Percentiles rank a stretch among this genome's conserved stretches.
phyloP scores from a whole-genome alignment of 2,329 filamentous ascomycete genomes.

The Talaromyces pinophilus region DNA sequence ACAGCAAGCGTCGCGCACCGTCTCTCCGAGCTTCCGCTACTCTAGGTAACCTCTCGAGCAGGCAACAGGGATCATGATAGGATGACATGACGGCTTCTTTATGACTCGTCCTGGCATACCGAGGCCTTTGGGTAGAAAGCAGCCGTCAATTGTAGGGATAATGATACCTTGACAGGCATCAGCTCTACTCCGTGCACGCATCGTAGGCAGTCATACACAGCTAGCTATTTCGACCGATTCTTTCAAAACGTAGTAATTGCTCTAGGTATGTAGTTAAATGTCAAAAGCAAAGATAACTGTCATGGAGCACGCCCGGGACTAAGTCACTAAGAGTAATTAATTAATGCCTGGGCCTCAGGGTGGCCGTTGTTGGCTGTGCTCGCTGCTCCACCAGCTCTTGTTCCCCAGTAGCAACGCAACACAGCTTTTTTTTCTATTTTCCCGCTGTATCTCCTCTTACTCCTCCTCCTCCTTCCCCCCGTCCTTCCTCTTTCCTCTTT shows the following conservation, averaged over 20 bases:
- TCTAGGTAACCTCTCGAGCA: slow-evolving; percentile 1
- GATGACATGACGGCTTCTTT: slow-evolving; percentile 5
- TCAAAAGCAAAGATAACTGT: background rate
- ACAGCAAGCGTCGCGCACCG: background rate
- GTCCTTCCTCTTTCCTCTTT: slow-evolving; percentile 20
- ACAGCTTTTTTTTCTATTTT: slow-evolving; percentile 28
- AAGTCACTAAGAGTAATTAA: slow-evolving; percentile 16
- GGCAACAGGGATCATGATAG: slow-evolving; percentile 17
- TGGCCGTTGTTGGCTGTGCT: slow-evolving; percentile 25
- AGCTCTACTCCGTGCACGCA: background rate
- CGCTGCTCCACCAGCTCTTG: slow-evolving; percentile 33
- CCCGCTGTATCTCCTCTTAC: slow-evolving; percentile 22
- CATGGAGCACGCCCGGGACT: background rate
- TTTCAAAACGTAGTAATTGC: background rate
- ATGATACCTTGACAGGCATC: background rate
- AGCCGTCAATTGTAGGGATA: background rate
- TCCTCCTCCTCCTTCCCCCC: slow-evolving; percentile 19
- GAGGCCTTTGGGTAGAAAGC: background rate
- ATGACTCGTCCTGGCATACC: background rate
- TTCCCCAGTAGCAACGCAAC: slow-evolving; percentile 24
- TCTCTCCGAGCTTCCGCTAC: slow-evolving; percentile 12
- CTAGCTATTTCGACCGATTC: background rate
- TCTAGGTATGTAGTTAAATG: too few relatives aligned
- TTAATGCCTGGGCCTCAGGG: slow-evolving; percentile 12
- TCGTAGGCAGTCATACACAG: background rate